Conservation (phyloP, 75 land plant genomes). For the Cryptomeria japonica region DNA sequence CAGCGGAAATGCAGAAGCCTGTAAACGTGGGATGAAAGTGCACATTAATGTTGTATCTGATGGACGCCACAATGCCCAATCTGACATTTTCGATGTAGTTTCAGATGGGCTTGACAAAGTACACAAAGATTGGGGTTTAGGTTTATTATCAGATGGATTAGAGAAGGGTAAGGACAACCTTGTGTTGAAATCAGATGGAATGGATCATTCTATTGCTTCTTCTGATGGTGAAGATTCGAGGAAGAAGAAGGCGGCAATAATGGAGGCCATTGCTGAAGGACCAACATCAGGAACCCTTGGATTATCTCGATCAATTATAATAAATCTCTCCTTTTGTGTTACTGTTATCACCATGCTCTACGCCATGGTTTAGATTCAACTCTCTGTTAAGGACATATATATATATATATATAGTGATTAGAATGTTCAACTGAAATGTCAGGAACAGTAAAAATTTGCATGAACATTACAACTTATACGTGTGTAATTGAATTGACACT, state of each 20-base stretch:
- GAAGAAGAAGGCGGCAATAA: background rate
- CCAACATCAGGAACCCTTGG: background rate
- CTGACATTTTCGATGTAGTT: background rate
- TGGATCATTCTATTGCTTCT: background rate
- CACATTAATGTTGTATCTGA: constrained; percentile 32
- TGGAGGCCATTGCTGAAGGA: constrained; percentile 1
- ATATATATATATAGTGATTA: too few relatives aligned
- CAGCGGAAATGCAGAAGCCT: constrained; percentile 32
- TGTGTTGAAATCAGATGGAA: background rate
- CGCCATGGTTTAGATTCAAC: background rate
- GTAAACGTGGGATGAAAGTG: constrained; percentile 51
- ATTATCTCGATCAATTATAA: background rate
- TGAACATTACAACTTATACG: too few relatives aligned
- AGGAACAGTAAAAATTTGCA: too few relatives aligned
- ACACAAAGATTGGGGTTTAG: background rate
- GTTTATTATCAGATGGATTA: background rate
- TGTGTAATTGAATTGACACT: too few relatives aligned
- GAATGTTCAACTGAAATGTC: too few relatives aligned
- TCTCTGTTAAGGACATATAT: too few relatives aligned
- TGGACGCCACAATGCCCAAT: background rate
- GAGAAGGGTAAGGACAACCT: background rate
- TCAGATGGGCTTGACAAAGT: background rate
- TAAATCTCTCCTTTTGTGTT: background rate
- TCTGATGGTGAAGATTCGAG: background rate
- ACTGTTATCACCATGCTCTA: background rate